These are phyloP conservation scores for Thelonectria discophora DNA, from an alignment of 2,329 filamentous ascomycete genomes.

Conservation along the genomic window DNA sequence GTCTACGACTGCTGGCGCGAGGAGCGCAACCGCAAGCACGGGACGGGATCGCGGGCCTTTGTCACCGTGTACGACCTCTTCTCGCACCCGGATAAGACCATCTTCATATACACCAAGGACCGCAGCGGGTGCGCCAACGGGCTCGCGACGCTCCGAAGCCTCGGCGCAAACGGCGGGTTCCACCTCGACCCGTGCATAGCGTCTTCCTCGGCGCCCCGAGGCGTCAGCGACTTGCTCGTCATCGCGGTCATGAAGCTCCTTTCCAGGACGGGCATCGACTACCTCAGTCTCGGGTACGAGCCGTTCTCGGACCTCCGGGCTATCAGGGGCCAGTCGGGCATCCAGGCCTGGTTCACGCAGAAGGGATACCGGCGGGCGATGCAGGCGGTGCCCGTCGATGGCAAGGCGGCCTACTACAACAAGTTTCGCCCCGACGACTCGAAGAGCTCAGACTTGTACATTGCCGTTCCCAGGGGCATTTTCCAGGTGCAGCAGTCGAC, in stretches of 20 bases:
- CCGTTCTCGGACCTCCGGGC: slow-evolving; percentile 24
- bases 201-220: slow-evolving; percentile 18
- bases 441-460: slow-evolving; percentile 28
- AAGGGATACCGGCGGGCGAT: slow-evolving; percentile 28
- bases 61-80: slow-evolving; percentile 35
- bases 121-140: slow-evolving; percentile 27
- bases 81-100: slow-evolving; percentile 27
- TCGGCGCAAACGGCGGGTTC: slow-evolving; percentile 33
- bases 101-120: slow-evolving; percentile 29
- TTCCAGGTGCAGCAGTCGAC: slow-evolving; percentile 28
- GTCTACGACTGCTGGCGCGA: slow-evolving; percentile 34
- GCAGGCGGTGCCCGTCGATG: slow-evolving; percentile 28
- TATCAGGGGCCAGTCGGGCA: slow-evolving; percentile 5
- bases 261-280: slow-evolving; percentile 26
- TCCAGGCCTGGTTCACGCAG: slow-evolving; percentile 18
- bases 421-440: slow-evolving; percentile 34
- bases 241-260: slow-evolving; percentile 33
- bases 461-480: slow-evolving; percentile 27
- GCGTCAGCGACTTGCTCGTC: slow-evolving; percentile 32
- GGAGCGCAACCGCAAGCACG: slow-evolving; percentile 19
- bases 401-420: slow-evolving; percentile 34
- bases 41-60: slow-evolving; percentile 29
- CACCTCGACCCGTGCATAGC: slow-evolving; percentile 37
- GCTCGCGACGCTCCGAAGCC: slow-evolving; percentile 30
- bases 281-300: slow-evolving; percentile 35